Evolutionary conservation across 1,284 basidiomycete species (phyloP).

Genomic region (Marasmius tenuissimus): DNA sequence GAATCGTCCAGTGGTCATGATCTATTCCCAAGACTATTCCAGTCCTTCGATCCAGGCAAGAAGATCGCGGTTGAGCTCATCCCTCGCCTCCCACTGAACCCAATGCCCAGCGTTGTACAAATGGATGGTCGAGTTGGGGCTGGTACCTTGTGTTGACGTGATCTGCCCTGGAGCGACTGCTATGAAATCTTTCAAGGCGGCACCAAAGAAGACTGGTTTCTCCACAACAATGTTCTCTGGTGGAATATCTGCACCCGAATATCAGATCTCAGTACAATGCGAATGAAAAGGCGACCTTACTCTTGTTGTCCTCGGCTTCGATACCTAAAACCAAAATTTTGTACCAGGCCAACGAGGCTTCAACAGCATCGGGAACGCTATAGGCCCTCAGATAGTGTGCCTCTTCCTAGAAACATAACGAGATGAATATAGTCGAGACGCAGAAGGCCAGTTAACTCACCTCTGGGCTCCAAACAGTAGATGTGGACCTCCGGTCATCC

Average conservation of each 20-base stretch:
- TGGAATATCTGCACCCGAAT: slow-evolving; percentile 21
- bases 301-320: slow-evolving; percentile 12
- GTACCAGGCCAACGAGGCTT: slow-evolving; percentile 10
- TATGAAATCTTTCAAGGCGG: slow-evolving; percentile 27
- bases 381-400: slow-evolving; percentile 20
- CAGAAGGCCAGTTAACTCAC: not conserved
- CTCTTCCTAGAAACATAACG: slow-evolving; percentile 21
- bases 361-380: slow-evolving; percentile 14
- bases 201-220: slow-evolving; percentile 35
- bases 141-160: slow-evolving; percentile 16
- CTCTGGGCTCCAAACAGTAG: slow-evolving; percentile 11
- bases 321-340: not conserved
- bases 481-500: slow-evolving; percentile 16
- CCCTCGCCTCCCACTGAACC: slow-evolving; percentile 25
- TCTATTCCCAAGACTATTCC: too few species aligned
- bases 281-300: slow-evolving; percentile 18
- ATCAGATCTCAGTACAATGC: slow-evolving; percentile 8
- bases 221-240: slow-evolving; percentile 20
- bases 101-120: slow-evolving; percentile 34
- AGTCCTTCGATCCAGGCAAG: slow-evolving; percentile 26
- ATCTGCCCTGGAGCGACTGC: slow-evolving; percentile 19
- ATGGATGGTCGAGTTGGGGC: slow-evolving; percentile 28
- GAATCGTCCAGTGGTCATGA: too few species aligned
- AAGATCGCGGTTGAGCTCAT: slow-evolving; percentile 29
- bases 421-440: not conserved